Conservation (phyloP, 768 basidiomycete species). For the Filobasidium floriforme region DNA sequence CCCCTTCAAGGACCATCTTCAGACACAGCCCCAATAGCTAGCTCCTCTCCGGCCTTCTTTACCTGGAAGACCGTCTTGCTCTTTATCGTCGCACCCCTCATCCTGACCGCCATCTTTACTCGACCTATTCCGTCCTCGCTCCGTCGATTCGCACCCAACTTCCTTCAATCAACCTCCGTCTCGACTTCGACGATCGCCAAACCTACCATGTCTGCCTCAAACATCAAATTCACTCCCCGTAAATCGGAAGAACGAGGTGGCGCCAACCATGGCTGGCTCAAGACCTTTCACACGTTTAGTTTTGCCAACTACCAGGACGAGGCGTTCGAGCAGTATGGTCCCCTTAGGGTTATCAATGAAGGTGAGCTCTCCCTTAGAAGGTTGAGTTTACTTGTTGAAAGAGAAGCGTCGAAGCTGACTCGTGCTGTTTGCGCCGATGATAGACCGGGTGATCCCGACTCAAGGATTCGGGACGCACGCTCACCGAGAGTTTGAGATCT, state of each 20-base stretch:
- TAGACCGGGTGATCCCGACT: conserved; percentile 40
- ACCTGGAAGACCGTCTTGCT: background rate
- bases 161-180: background rate
- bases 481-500: conserved; percentile 51
- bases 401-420: background rate
- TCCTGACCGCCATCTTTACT: background rate
- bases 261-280: conserved; percentile 77
- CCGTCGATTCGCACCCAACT: background rate
- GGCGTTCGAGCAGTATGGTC: conserved; percentile 58
- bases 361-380: conserved; percentile 37
- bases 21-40: background rate
- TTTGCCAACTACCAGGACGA: conserved; percentile 57
- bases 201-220: background rate
- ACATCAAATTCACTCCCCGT: conserved; percentile 42
- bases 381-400: conserved; percentile 53
- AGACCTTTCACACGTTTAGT: conserved; percentile 45
- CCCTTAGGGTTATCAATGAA: conserved; percentile 84
- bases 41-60: background rate
- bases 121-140: background rate
- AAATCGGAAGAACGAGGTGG: conserved; percentile 60
- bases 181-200: background rate
- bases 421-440: background rate
- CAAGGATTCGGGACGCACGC: conserved; percentile 80
- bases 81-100: background rate
- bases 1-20: background rate